Evolutionary conservation across 2,329 filamentous ascomycete species (phyloP), one percentile per base, ranked within the genome.

Genomic region (Cryphonectria parasitica): DNA sequence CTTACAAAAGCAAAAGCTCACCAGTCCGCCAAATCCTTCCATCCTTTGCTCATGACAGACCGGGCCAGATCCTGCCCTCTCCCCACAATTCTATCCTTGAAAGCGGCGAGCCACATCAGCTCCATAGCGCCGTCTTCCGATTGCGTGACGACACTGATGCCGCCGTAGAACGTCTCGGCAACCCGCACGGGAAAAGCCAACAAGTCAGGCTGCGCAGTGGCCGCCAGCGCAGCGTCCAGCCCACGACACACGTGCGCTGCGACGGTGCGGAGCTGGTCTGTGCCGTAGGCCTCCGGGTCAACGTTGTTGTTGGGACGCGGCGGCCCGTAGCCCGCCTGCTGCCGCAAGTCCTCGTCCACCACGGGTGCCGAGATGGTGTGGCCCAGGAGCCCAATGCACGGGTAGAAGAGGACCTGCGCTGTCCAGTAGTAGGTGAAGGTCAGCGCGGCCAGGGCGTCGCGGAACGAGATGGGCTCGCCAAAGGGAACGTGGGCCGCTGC

Each of bases 361-460:
- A 82, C 81, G 0, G 83, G 81, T 70, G 86, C 80, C 71, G 82
- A 82, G 61, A 86, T 80, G 69, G 78, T 77, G 36, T 79, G 78
- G 70, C 87, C 80, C 22, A 89, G 77, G 22, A 75, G 74, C 70
- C 83, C 82, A 56, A 88, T 81, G 74, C 82, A 85, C 13, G 82
- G 83, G 72, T 85, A 83, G 63, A 89, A 82, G 17, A 84, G 73
- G 39, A 88, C 79, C 62, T 86, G 82, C 0, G 82, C 77, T 72
- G 85, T 82, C 87, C 87, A 89, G 76, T 87, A 88, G 75, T 86
- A 85, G 17, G 87, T 76, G 72, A 88, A 83, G 62, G 81, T 80
- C 43, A 87, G 73, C 0, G 86, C 84, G 0, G 83, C 81, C 17
- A 80, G 74, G 25, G 80, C 75, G 74, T 85, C 82, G 39, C 78